Percentiles rank a stretch among this genome's conserved stretches.
phyloP scores from a whole-genome alignment of 2,329 filamentous ascomycete species.

The Furcasterigmium furcatum region DNA sequence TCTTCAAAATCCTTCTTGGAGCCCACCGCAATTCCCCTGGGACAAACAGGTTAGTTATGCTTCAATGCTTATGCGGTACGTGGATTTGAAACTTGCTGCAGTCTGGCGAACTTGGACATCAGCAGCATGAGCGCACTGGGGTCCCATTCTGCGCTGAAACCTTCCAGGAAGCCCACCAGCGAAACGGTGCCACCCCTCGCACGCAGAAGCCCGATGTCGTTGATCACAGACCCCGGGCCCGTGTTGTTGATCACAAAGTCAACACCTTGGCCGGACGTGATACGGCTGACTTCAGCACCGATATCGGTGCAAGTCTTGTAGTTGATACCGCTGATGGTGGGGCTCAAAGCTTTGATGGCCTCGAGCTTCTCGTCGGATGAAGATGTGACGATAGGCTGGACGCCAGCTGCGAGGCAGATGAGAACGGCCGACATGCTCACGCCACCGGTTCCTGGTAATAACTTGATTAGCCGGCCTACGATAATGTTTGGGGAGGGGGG shows the following conservation, averaged over 20 bases:
- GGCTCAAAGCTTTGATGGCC: slow-evolving; percentile 13
- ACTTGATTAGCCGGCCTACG: too few relatives aligned
- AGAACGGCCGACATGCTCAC: slow-evolving; percentile 21
- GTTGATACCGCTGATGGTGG: slow-evolving; percentile 16
- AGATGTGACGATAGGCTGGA: slow-evolving; percentile 21
- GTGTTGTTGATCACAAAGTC: slow-evolving; percentile 21
- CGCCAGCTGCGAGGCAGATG: slow-evolving; percentile 17
- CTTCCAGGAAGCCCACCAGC: slow-evolving; percentile 5
- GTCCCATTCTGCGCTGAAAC: background rate
- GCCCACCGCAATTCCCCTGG: slow-evolving; percentile 2
- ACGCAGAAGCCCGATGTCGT: slow-evolving; percentile 11
- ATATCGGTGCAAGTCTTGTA: slow-evolving; percentile 16
- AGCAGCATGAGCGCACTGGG: slow-evolving; percentile 4
- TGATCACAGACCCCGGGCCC: slow-evolving; percentile 14
- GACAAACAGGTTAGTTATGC: background rate
- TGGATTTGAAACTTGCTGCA: slow-evolving; percentile 2
- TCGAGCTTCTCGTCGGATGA: slow-evolving; percentile 24
- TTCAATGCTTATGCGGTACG: background rate
- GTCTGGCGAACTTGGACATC: slow-evolving; percentile 4
- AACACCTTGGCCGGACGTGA: slow-evolving; percentile 19
- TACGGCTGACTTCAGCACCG: slow-evolving; percentile 10
- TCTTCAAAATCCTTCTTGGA: slow-evolving; percentile 3
- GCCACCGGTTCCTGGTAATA: slow-evolving; percentile 21
- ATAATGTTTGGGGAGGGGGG: too few relatives aligned
- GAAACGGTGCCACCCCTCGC: slow-evolving; percentile 1